These are phyloP conservation scores for Entonaema liquescens DNA, from an alignment of 495 filamentous ascomycete species.

Conservation along the genomic window DNA sequence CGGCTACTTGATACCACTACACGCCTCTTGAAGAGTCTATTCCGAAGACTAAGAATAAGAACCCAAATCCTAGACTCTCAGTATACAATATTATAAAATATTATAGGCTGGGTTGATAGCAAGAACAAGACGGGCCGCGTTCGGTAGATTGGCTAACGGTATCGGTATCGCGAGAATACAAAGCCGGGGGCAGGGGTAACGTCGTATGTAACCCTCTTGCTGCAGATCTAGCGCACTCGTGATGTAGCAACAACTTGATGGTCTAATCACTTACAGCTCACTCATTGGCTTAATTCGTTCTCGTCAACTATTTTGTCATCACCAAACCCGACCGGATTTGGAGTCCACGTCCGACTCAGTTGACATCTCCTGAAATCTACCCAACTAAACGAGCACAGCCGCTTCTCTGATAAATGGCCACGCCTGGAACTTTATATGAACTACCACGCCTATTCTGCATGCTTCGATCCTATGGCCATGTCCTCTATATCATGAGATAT, in stretches of 20 bases:
- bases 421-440: conserved; percentile 16
- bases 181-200: conserved; percentile 15
- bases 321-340: conserved; percentile 28
- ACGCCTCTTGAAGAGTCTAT: neutral
- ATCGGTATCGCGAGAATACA: conserved; percentile 21
- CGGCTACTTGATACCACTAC: neutral
- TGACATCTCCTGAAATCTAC: conserved; percentile 22
- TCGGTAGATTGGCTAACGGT: neutral
- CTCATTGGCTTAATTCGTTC: conserved; percentile 9
- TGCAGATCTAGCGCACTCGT: conserved; percentile 29
- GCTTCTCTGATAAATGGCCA: conserved; percentile 11
- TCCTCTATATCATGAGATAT: conserved; percentile 5
- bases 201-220: conserved; percentile 26
- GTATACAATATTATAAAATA: neutral
- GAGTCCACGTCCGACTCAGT: conserved; percentile 15
- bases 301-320: conserved; percentile 35
- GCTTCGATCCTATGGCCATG: neutral
- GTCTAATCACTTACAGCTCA: conserved; percentile 16
- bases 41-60: neutral
- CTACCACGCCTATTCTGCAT: neutral
- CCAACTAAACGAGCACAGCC: conserved; percentile 15
- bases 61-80: too few species aligned
- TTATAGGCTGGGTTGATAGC: neutral
- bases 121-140: conserved; percentile 7
- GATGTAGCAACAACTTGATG: conserved; percentile 18